phyloP scores from a whole-genome alignment of 1,139 yeast genomes.

The Pichia terricola region DNA sequence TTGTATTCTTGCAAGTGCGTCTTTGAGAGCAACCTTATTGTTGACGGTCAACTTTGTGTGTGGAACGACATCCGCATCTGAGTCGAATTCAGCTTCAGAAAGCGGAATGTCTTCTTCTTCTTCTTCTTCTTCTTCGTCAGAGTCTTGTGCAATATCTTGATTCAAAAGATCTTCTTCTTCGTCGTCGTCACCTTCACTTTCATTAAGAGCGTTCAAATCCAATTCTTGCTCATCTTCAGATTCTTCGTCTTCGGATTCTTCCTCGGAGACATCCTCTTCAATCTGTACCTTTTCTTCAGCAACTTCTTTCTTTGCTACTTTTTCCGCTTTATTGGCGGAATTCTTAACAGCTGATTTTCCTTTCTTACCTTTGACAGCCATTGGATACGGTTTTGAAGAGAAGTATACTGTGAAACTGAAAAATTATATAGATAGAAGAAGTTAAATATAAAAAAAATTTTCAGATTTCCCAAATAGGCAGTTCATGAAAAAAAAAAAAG shows the following conservation, averaged over 20 bases:
- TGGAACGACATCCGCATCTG: conserved; percentile 66
- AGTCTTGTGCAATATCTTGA: conserved; percentile 31
- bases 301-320: conserved; percentile 14
- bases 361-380: background rate
- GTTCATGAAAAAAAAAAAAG: too few relatives aligned
- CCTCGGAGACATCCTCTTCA: conserved; percentile 28
- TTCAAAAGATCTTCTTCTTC: conserved; percentile 35
- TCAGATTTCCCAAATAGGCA: background rate
- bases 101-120: conserved; percentile 62
- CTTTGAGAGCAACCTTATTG: conserved; percentile 60
- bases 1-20: conserved; percentile 56
- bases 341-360: conserved; percentile 16
- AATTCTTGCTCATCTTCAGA: conserved; percentile 26
- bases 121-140: conserved; percentile 34
- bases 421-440: too few relatives aligned
- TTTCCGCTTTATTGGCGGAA: conserved; percentile 13
- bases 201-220: conserved; percentile 50
- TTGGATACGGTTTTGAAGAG: too few relatives aligned
- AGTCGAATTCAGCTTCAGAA: conserved; percentile 57
- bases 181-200: conserved; percentile 36
- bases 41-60: conserved; percentile 78
- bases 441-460: too few relatives aligned
- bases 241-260: conserved; percentile 11
- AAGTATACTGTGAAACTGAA: too few relatives aligned
- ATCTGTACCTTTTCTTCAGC: conserved; percentile 13